phyloP scores from a whole-genome alignment of 345 rosid genomes.

The Lagerstroemia speciosa region DNA sequence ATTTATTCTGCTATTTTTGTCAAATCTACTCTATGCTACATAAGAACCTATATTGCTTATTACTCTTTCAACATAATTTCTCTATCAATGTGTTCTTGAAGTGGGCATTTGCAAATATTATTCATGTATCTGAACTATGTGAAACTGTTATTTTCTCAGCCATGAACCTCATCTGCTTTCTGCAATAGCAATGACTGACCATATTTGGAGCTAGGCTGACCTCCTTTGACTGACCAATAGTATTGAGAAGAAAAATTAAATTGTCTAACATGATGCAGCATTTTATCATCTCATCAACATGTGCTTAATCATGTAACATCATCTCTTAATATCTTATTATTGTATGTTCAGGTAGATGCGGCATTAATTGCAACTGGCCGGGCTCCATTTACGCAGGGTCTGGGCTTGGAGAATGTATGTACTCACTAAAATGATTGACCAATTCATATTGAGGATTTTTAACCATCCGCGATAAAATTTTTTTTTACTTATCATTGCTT shows the following conservation, averaged over 20 bases:
- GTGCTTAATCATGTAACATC: neutral
- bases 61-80: neutral
- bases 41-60: neutral
- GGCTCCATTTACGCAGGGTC: conserved; percentile 97
- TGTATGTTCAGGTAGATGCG: conserved; percentile 68
- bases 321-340: too few relatives aligned
- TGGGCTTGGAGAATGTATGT: conserved; percentile 87
- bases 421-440: conserved; percentile 3
- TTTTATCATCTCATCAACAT: neutral
- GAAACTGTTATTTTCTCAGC: neutral
- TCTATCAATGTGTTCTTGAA: neutral
- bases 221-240: too few relatives aligned
- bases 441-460: neutral
- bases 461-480: neutral
- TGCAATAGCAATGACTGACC: neutral
- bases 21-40: neutral
- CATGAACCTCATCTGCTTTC: neutral
- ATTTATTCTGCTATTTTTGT: neutral
- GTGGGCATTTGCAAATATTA: neutral
- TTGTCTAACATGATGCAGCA: too few relatives aligned
- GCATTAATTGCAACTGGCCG: conserved; percentile 99
- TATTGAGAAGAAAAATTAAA: too few relatives aligned
- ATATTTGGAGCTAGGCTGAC: neutral
- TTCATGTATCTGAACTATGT: too few relatives aligned
- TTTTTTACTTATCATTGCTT: neutral